phyloP scores from a whole-genome alignment of 257 asterid genomes.

The Phtheirospermum japonicum region DNA sequence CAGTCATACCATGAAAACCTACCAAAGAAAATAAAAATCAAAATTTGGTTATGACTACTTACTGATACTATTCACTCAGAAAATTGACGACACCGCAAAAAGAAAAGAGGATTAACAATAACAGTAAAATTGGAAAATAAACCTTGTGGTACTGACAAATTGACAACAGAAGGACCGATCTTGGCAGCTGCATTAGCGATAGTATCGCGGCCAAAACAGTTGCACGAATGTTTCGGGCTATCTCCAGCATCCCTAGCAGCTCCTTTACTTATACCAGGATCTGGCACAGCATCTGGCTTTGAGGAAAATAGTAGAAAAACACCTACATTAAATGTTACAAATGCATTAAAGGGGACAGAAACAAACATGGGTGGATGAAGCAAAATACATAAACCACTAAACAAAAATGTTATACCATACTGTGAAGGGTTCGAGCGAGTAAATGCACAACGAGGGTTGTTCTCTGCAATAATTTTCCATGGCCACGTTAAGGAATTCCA shows the following conservation, averaged over 20 bases:
- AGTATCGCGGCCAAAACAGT: slow-evolving; percentile 74
- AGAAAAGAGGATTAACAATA: neutral
- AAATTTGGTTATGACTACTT: neutral
- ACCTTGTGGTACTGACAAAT: slow-evolving; percentile 73
- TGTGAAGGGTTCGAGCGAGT: slow-evolving; percentile 33
- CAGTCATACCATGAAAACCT: slow-evolving; percentile 56
- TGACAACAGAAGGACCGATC: slow-evolving; percentile 86
- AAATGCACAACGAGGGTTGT: slow-evolving; percentile 24
- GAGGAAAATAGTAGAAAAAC: slow-evolving; percentile 45
- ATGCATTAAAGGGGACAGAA: slow-evolving; percentile 4
- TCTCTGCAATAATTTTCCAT: slow-evolving; percentile 42
- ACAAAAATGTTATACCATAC: slow-evolving; percentile 38
- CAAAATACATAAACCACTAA: neutral
- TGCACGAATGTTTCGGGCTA: slow-evolving; percentile 50
- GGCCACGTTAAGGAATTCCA: slow-evolving; percentile 38
- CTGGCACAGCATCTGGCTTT: slow-evolving; percentile 32
- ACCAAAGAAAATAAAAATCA: slow-evolving; percentile 16
- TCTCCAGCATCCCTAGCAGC: slow-evolving; percentile 30
- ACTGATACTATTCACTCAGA: neutral
- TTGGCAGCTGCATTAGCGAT: slow-evolving; percentile 83
- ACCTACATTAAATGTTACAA: slow-evolving; percentile 40
- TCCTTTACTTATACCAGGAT: slow-evolving; percentile 39
- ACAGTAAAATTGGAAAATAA: neutral
- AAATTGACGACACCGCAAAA: neutral
- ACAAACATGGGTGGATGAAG: neutral